Evolutionary conservation across 106 monocot genomes (phyloP).

Genomic region (Dendrobium catenatum): DNA sequence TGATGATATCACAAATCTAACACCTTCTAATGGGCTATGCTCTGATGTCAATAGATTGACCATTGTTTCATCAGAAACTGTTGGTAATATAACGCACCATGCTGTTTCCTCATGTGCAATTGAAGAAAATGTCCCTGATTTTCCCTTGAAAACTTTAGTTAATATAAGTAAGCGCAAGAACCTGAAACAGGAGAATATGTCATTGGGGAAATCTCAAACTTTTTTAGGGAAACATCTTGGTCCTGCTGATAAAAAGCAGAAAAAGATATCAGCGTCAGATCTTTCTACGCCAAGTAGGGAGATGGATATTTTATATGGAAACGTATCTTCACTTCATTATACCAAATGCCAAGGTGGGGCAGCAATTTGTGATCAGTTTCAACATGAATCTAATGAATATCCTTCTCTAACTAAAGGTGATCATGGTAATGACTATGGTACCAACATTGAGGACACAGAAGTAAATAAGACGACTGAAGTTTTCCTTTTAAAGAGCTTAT

Average conservation of each 20-base stretch:
- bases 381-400: constrained; percentile 22
- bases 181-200: constrained; percentile 25
- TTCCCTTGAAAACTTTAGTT: constrained; percentile 13
- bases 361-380: constrained; percentile 12
- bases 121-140: constrained; percentile 5
- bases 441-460: constrained; percentile 13
- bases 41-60: constrained; percentile 14
- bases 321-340: constrained; percentile 5
- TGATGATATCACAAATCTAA: constrained; percentile 14
- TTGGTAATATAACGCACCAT: constrained; percentile 11
- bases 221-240: constrained; percentile 5
- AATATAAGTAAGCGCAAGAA: constrained; percentile 48
- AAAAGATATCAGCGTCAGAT: constrained; percentile 20
- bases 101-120: constrained; percentile 10
- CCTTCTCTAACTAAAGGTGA: constrained; percentile 3
- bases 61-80: constrained; percentile 20
- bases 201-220: constrained; percentile 6
- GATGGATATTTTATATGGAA: neutral
- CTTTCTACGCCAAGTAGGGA: constrained; percentile 17
- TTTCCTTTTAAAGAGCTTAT: constrained; percentile 8
- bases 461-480: constrained; percentile 8
- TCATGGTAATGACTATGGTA: constrained; percentile 8
- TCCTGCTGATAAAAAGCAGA: constrained; percentile 47
- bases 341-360: constrained; percentile 13
- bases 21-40: constrained; percentile 14